Evolutionary conservation across 2,329 filamentous ascomycete species (phyloP).

Genomic region (Ophiostoma montium): DNA sequence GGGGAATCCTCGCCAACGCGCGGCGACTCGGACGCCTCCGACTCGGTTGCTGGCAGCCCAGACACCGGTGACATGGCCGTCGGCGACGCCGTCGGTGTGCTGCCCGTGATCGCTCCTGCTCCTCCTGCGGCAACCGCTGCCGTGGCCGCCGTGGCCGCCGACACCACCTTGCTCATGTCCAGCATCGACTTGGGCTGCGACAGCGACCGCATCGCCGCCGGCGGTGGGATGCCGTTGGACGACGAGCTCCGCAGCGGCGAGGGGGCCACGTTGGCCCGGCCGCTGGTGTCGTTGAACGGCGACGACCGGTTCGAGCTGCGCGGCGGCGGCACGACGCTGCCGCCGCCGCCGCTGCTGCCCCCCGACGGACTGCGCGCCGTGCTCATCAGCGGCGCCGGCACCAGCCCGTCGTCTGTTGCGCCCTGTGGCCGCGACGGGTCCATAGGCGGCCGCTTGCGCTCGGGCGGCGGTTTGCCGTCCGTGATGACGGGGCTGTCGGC

Average conservation of each 20-base stretch:
- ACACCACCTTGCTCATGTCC: not conserved
- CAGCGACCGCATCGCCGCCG: not conserved
- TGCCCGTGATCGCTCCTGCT: too few species aligned
- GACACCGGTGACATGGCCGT: not conserved
- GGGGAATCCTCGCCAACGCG: slow-evolving; percentile 15
- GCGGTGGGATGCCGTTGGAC: not conserved
- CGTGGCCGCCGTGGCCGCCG: not conserved
- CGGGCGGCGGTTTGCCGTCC: slow-evolving; percentile 40
- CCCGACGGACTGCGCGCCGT: slow-evolving; percentile 30
- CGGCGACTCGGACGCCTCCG: slow-evolving; percentile 7
- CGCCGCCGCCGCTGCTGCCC: slow-evolving; percentile 11
- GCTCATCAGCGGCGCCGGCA: slow-evolving; percentile 44
- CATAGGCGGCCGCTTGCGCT: slow-evolving; percentile 54
- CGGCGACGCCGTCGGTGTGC: not conserved
- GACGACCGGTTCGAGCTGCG: slow-evolving; percentile 24
- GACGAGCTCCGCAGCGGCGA: slow-evolving; percentile 10
- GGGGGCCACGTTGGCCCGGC: slow-evolving; percentile 4
- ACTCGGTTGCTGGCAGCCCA: too few species aligned
- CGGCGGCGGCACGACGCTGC: slow-evolving; percentile 26
- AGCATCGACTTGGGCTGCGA: not conserved
- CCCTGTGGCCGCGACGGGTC: slow-evolving; percentile 39
- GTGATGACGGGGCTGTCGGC: slow-evolving; percentile 12
- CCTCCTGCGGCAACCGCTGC: not conserved
- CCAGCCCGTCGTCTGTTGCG: slow-evolving; percentile 34
- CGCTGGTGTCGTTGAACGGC: slow-evolving; percentile 1